A percentile compares a stretch with the other conserved stretches of the same genome.
These are phyloP conservation scores for Pleurotus cornucopiae DNA, from an alignment of 768 basidiomycete genomes.

Conservation along the genomic window DNA sequence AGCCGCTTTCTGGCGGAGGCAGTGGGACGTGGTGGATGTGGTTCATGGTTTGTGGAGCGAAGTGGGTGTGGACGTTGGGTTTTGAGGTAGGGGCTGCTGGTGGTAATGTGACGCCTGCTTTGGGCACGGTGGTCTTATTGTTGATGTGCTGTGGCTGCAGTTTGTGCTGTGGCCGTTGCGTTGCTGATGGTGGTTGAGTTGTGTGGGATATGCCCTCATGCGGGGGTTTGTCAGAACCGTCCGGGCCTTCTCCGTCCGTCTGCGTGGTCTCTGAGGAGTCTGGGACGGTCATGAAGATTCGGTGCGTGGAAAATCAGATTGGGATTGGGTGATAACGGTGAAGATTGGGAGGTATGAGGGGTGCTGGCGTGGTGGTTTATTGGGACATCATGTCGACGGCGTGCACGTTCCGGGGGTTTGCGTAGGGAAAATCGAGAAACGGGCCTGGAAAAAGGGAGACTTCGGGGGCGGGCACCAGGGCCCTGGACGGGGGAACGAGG, in stretches of 20 bases:
- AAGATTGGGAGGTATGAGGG: constrained; percentile 12
- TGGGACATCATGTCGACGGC: constrained; percentile 38
- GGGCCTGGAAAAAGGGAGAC: constrained; percentile 12
- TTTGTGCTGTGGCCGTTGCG: constrained; percentile 11
- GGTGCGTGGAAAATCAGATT: constrained; percentile 18
- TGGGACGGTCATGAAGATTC: constrained; percentile 35
- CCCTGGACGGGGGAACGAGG: background rate
- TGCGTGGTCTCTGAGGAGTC: constrained; percentile 48
- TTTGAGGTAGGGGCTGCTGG: constrained; percentile 13
- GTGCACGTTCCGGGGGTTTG: constrained; percentile 28
- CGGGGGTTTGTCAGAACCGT: constrained; percentile 60
- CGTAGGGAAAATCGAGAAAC: constrained; percentile 15
- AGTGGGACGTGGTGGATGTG: constrained; percentile 33
- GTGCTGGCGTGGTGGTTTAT: constrained; percentile 22
- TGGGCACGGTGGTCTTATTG: background rate
- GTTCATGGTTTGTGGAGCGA: constrained; percentile 11
- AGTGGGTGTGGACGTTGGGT: constrained; percentile 17
- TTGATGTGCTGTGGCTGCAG: constrained; percentile 12
- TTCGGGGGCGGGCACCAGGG: background rate
- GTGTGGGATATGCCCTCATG: constrained; percentile 27
- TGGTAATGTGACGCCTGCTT: too few relatives aligned
- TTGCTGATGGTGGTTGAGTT: constrained; percentile 18
- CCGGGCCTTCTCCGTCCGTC: constrained; percentile 52
- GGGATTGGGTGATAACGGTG: constrained; percentile 13
- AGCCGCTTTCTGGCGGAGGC: constrained; percentile 45